Evolutionary conservation across 2,329 filamentous ascomycete genomes (phyloP).

Genomic region (Zalaria obscura): DNA sequence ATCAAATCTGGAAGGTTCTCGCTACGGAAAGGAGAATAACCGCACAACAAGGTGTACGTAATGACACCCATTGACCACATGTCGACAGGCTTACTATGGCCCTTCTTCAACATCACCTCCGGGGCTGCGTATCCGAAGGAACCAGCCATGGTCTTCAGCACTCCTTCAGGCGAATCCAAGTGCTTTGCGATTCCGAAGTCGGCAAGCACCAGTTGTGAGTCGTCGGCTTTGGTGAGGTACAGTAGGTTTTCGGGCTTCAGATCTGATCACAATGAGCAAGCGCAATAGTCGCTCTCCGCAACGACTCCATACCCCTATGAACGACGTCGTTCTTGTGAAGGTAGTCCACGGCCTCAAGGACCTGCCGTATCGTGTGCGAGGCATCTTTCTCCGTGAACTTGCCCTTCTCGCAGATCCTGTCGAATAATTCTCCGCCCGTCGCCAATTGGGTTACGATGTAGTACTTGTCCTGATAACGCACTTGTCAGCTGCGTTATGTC

Average conservation of each 20-base stretch:
- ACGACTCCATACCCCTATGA: slow-evolving; percentile 56
- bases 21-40: slow-evolving; percentile 94
- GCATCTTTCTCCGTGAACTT: slow-evolving; percentile 98
- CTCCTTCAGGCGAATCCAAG: slow-evolving; percentile 77
- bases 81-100: slow-evolving; percentile 94
- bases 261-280: slow-evolving; percentile 41
- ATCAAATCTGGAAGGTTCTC: slow-evolving; percentile 89
- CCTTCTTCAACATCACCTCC: slow-evolving; percentile 95
- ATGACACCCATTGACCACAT: slow-evolving; percentile 99
- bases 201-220: slow-evolving; percentile 81
- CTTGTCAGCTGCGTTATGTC: neutral
- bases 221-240: slow-evolving; percentile 63
- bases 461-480: slow-evolving; percentile 70
- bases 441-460: slow-evolving; percentile 97
- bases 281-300: neutral
- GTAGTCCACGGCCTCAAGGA: slow-evolving; percentile 86
- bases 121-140: slow-evolving; percentile 97
- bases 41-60: slow-evolving; percentile 93
- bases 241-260: slow-evolving; percentile 96
- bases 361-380: slow-evolving; percentile 86
- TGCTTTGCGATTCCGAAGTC: slow-evolving; percentile 99
- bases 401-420: slow-evolving; percentile 94
- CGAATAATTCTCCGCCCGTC: slow-evolving; percentile 90
- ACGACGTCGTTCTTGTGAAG: slow-evolving; percentile 91
- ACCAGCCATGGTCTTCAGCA: slow-evolving; percentile 94